These are phyloP conservation scores for Volvox carteri DNA, from an alignment of 163 green algal genomes.

Conservation along the genomic window DNA sequence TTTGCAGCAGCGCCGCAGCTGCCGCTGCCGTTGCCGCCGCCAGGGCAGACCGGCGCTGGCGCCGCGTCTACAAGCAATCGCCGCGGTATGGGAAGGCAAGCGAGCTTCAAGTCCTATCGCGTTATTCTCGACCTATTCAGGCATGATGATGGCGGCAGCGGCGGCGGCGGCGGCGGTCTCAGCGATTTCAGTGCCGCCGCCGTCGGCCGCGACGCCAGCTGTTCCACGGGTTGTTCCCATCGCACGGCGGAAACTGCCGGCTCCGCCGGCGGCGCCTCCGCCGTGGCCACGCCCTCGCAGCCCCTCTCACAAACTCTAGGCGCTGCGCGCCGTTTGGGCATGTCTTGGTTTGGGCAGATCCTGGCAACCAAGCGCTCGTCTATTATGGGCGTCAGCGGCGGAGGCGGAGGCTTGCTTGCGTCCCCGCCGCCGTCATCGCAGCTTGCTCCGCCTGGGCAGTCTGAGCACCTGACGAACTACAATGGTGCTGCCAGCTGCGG, in stretches of 20 bases:
- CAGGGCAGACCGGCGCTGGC: neutral
- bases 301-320: neutral
- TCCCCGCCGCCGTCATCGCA: neutral
- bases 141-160: neutral
- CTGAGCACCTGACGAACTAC: neutral
- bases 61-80: neutral
- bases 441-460: neutral
- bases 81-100: neutral
- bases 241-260: neutral
- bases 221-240: neutral
- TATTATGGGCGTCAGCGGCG: neutral
- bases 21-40: neutral
- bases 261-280: neutral
- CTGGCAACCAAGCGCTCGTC: neutral
- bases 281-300: neutral
- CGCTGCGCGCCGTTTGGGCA: neutral
- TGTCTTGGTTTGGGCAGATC: slow-evolving; percentile 9
- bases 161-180: neutral
- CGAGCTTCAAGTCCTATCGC: neutral
- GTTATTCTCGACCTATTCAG: neutral
- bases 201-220: neutral
- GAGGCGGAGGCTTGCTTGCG: neutral
- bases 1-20: neutral
- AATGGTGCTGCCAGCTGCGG: neutral
- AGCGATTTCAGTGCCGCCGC: too few relatives aligned